A percentile compares a stretch with the other conserved stretches of the same genome.
These are phyloP conservation scores for Cenococcum geophilum DNA, from an alignment of 495 filamentous ascomycete species.

Conservation along the genomic window DNA sequence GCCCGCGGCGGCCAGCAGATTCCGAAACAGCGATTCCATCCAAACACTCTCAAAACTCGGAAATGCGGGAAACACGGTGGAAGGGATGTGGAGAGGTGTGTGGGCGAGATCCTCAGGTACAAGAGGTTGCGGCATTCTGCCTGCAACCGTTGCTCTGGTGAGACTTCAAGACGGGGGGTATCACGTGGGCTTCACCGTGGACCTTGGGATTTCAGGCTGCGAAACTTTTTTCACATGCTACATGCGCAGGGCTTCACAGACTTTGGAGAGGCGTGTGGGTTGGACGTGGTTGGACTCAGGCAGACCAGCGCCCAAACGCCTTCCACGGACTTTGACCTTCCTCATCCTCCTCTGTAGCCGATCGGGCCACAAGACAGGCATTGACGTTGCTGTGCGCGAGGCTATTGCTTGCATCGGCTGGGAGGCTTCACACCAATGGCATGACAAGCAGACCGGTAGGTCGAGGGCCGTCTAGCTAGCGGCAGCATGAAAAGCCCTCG, in stretches of 20 bases:
- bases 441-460: not conserved
- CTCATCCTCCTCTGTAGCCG: not conserved
- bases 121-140: no score
- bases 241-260: no score
- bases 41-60: not conserved
- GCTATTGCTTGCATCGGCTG: not conserved
- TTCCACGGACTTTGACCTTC: not conserved
- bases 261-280: not conserved
- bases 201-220: no score
- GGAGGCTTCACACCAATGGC: not conserved
- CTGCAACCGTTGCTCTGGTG: no score
- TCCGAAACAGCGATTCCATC: constrained; percentile 1
- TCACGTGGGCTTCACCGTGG: no score
- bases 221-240: no score
- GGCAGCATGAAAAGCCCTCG: no score
- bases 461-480: not conserved
- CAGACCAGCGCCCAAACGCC: not conserved
- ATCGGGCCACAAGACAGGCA: not conserved
- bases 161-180: no score
- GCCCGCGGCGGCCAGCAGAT: not conserved
- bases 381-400: not conserved
- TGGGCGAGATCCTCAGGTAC: not conserved
- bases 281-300: not conserved
- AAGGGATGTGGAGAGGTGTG: not conserved
- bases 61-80: not conserved